Percentiles rank a stretch among this genome's conserved stretches.
Evolutionary conservation across 2,329 filamentous ascomycete species (phyloP).

Genomic region (Colletotrichum theobromicola): DNA sequence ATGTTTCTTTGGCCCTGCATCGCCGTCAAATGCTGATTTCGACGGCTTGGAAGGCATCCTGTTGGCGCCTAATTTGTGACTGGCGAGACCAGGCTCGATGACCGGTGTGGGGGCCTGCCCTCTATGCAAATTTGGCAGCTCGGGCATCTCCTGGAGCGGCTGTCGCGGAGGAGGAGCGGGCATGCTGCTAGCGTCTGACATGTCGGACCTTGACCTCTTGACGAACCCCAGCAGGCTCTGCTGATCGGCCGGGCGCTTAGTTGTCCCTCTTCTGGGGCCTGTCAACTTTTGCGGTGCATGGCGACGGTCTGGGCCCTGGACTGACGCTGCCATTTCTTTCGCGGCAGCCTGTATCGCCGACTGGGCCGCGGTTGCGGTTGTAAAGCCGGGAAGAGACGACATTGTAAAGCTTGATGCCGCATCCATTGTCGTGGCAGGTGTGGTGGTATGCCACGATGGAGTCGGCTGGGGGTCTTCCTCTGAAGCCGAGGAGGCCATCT

Average conservation of each 20-base stretch:
- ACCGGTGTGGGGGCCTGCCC: slow-evolving; percentile 22
- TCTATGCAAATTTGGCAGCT: slow-evolving; percentile 16
- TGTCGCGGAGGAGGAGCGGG: slow-evolving; percentile 13
- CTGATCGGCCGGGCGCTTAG: slow-evolving; percentile 41
- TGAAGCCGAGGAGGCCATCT: neutral
- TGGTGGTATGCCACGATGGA: slow-evolving; percentile 22
- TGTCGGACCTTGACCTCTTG: slow-evolving; percentile 22
- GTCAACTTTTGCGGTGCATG: slow-evolving; percentile 22
- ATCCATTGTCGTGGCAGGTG: slow-evolving; percentile 64
- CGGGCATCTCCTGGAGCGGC: neutral
- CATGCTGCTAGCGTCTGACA: neutral
- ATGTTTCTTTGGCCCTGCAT: slow-evolving; percentile 38
- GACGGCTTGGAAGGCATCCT: slow-evolving; percentile 40
- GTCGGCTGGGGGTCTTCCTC: neutral
- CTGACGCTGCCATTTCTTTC: slow-evolving; percentile 20
- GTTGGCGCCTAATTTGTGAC: slow-evolving; percentile 47
- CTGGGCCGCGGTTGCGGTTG: slow-evolving; percentile 63
- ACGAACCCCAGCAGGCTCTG: slow-evolving; percentile 49
- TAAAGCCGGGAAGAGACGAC: slow-evolving; percentile 62
- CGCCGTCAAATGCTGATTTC: slow-evolving; percentile 26
- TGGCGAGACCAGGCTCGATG: slow-evolving; percentile 34
- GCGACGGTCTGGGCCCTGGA: slow-evolving; percentile 14
- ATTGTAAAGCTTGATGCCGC: slow-evolving; percentile 63
- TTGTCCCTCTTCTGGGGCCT: slow-evolving; percentile 29
- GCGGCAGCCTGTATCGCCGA: slow-evolving; percentile 40